phyloP scores from a whole-genome alignment of 2,329 filamentous ascomycete genomes.

The Cladosporium phlei region DNA sequence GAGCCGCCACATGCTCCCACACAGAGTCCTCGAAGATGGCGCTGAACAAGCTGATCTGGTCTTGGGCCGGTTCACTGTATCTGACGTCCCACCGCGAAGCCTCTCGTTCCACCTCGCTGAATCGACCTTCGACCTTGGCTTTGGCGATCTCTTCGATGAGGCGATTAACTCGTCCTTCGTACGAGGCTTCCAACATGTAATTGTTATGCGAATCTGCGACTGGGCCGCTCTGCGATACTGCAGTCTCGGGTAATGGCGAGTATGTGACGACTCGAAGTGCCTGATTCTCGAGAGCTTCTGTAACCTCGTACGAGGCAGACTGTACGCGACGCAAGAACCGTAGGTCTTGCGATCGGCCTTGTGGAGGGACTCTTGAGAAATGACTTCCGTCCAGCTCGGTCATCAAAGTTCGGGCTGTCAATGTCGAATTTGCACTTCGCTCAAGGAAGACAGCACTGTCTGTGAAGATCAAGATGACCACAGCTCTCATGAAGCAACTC shows the following conservation, averaged over 20 bases:
- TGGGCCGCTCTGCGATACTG: neutral
- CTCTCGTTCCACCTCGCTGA: slow-evolving; percentile 78
- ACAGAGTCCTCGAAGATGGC: slow-evolving; percentile 69
- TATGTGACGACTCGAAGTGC: slow-evolving; percentile 26
- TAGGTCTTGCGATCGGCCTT: slow-evolving; percentile 59
- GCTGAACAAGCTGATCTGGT: slow-evolving; percentile 53
- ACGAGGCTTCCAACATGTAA: slow-evolving; percentile 68
- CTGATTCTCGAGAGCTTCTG: slow-evolving; percentile 25
- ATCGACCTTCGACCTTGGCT: slow-evolving; percentile 79
- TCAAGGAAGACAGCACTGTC: slow-evolving; percentile 74
- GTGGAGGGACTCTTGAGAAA: slow-evolving; percentile 50
- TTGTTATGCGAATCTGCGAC: slow-evolving; percentile 26
- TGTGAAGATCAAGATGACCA: slow-evolving; percentile 78
- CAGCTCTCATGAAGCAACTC: slow-evolving; percentile 32
- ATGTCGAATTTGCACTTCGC: slow-evolving; percentile 52
- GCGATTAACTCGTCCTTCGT: slow-evolving; percentile 71
- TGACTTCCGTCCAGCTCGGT: slow-evolving; percentile 76
- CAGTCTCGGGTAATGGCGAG: slow-evolving; percentile 20
- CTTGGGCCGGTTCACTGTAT: slow-evolving; percentile 57
- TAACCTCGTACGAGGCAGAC: slow-evolving; percentile 20
- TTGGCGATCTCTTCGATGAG: slow-evolving; percentile 82
- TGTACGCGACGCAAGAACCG: slow-evolving; percentile 50
- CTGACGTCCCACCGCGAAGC: slow-evolving; percentile 75
- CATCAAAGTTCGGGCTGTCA: slow-evolving; percentile 67
- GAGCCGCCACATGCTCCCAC: slow-evolving; percentile 57